Evolutionary conservation across 164 flowering plant species (phyloP).

Genomic region (Annona squamosa): DNA sequence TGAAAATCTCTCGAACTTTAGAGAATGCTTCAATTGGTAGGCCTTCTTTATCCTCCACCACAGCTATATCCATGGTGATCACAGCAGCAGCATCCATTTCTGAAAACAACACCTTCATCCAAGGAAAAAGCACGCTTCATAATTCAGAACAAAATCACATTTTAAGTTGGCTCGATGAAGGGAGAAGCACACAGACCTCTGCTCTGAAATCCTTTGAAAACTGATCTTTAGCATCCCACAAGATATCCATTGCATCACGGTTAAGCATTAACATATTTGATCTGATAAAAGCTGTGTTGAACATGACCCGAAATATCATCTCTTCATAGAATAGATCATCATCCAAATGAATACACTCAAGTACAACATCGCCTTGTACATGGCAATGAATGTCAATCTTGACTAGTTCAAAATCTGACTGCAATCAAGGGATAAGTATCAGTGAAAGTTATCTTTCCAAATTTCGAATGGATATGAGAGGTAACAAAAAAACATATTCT

Average conservation of each 20-base stretch:
- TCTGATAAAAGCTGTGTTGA: constrained; percentile 86
- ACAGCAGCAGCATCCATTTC: constrained; percentile 70
- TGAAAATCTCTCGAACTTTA: constrained; percentile 73
- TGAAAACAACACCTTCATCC: constrained; percentile 57
- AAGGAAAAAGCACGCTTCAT: constrained; percentile 3
- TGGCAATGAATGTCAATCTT: constrained; percentile 85
- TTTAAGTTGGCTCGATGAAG: neutral
- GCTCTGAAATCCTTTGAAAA: constrained; percentile 83
- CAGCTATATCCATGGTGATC: constrained; percentile 40
- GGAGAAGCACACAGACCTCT: constrained; percentile 49
- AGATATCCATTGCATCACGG: constrained; percentile 73
- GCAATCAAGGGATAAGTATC: constrained; percentile 23
- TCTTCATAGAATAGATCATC: constrained; percentile 62
- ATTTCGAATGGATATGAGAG: neutral
- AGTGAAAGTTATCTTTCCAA: neutral
- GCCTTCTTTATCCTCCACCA: constrained; percentile 67
- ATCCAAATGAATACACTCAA: constrained; percentile 72
- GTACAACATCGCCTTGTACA: constrained; percentile 89
- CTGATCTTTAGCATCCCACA: constrained; percentile 69
- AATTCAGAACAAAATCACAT: constrained; percentile 1
- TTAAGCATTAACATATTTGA: constrained; percentile 86
- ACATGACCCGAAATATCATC: constrained; percentile 89
- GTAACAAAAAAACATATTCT: neutral
- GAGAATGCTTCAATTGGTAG: constrained; percentile 88
- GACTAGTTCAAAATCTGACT: constrained; percentile 79